These are phyloP conservation scores for Prototheca wickerhamii DNA, from an alignment of 163 green algal genomes.

Conservation along the genomic window DNA sequence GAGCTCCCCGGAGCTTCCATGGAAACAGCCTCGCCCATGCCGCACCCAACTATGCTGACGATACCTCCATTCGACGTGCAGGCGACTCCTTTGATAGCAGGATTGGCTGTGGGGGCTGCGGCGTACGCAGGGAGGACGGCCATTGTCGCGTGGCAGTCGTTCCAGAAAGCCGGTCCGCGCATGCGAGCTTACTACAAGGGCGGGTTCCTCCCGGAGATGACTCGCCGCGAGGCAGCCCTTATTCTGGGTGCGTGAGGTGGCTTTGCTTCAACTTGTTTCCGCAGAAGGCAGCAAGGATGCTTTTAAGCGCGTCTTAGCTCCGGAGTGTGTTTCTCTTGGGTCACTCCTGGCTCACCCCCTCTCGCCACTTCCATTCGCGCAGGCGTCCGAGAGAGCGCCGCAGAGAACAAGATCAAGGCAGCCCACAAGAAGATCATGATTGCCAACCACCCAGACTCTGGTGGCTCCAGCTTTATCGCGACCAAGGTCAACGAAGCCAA, in stretches of 20 bases:
- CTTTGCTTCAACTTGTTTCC: no score
- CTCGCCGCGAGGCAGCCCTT: slow-evolving; percentile 76
- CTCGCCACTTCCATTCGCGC: no score
- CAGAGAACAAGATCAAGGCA: slow-evolving; percentile 74
- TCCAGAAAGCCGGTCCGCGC: slow-evolving; percentile 41
- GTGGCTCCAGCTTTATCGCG: slow-evolving; percentile 77
- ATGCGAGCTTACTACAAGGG: slow-evolving; percentile 78
- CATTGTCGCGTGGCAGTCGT: slow-evolving; percentile 53
- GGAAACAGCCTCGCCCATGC: no score
- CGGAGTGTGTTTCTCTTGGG: background rate
- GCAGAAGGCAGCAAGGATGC: no score
- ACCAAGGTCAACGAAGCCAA: slow-evolving; percentile 95
- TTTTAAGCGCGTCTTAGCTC: no score
- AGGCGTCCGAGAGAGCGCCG: slow-evolving; percentile 75
- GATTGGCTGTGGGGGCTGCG: slow-evolving; percentile 65
- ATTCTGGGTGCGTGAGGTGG: slow-evolving; percentile 61
- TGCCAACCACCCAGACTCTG: slow-evolving; percentile 95
- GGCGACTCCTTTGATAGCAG: slow-evolving; percentile 71
- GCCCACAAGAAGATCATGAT: slow-evolving; percentile 95
- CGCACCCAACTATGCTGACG: background rate
- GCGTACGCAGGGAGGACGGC: slow-evolving; percentile 58
- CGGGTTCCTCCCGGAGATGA: slow-evolving; percentile 89
- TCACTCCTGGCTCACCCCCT: background rate
- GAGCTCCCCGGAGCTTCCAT: no score
- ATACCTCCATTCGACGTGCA: slow-evolving; percentile 25